Base-by-base conservation (phyloP, 768 basidiomycete genomes). In the Mycena kentingensis region DNA sequence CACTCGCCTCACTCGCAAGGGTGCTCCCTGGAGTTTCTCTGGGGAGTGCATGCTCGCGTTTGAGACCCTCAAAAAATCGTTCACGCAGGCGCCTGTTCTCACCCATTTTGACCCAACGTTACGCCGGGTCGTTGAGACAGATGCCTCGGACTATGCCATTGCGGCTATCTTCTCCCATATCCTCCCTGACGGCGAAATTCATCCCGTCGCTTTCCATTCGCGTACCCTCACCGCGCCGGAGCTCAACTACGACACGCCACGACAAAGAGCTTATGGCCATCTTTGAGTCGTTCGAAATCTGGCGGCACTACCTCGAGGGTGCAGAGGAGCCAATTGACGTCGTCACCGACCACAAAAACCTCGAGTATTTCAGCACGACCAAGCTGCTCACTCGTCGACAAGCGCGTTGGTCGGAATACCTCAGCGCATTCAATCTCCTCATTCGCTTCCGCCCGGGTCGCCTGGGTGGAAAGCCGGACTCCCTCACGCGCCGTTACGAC, bases 231-330 rank as follows among this genome's bases (percentile, higher is more conserved):
- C 26, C 5, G 24, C 37, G 1, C 19, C 72, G 0, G 72, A 79
- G 48, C 46, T 67, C 24, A 77, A 77, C 60, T 78, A 78, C 55
- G 64, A 72, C 22, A 65, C 69, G 2, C n/a, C 67, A 75, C 55
- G 69, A 78, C 56, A 74, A 75, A 55, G 78, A 80, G 53, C 55
- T 77, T 2, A 62, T 78, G 0, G 73, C 73, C 1, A 68, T 78
- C 34, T 54, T 77, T 6, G 57, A 66, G 4, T 55, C 65, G 0
- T 67, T 73, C 43, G 36, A 46, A 13, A 27, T 60, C 13, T 69
- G 63, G 71, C 44, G 64, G 0, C 57, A 66, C 13, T 73, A 65
- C 46, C 64, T 71, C 5, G 60, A 66, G 42, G 65, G 67, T 5
- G 36, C 59, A 0, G 12, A 21, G 0, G 2, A 26, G n/a, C 57